These are phyloP conservation scores for Xylariales sp. DNA, from an alignment of 2,329 filamentous ascomycete genomes.

Conservation along the genomic window DNA sequence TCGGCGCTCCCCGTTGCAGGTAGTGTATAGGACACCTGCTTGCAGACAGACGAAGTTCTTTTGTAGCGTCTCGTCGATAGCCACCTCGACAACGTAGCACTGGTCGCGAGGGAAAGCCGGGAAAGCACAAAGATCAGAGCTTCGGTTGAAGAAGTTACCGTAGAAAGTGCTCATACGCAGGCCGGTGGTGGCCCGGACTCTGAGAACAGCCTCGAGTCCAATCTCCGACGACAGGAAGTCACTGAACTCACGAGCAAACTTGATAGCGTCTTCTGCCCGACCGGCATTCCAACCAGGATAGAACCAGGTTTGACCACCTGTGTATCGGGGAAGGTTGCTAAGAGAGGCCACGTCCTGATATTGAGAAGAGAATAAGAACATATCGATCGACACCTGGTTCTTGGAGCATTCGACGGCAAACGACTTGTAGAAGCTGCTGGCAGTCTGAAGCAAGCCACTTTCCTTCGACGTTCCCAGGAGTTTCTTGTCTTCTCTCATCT, in stretches of 20 bases:
- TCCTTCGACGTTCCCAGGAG: constrained; percentile 91
- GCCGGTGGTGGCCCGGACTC: constrained; percentile 90
- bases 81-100: constrained; percentile 95
- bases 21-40: constrained; percentile 92
- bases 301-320: constrained; percentile 96
- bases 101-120: constrained; percentile 96
- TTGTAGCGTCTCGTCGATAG: constrained; percentile 89
- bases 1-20: constrained; percentile 91
- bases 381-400: constrained; percentile 96
- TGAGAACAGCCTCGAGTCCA: constrained; percentile 89
- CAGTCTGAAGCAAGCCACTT: constrained; percentile 79
- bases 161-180: constrained; percentile 97
- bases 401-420: constrained; percentile 99
- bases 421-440: constrained; percentile 96
- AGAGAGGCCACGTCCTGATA: constrained; percentile 97
- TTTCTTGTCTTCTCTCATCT: constrained; percentile 96
- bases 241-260: constrained; percentile 94
- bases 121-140: constrained; percentile 68
- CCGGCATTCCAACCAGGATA: constrained; percentile 98
- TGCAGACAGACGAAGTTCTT: constrained; percentile 93
- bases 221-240: constrained; percentile 97
- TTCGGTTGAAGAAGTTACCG: constrained; percentile 98
- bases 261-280: constrained; percentile 90
- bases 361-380: constrained; percentile 94
- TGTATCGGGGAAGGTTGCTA: constrained; percentile 92